Conservation (phyloP, 352 stramenopile species). For the Pythium insidiosum region DNA sequence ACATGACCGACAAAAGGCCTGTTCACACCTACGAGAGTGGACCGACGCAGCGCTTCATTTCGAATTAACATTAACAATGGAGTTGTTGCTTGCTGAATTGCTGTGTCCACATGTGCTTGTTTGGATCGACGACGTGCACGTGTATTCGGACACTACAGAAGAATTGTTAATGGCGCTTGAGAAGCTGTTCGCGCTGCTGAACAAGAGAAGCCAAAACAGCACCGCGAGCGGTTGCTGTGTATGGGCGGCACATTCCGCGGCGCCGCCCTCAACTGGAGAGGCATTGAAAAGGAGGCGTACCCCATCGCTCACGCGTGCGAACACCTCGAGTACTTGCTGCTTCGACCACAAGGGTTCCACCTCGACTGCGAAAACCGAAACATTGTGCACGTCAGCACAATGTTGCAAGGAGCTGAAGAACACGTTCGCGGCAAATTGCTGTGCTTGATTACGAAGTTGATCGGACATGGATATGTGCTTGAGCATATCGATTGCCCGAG, state of each 20-base stretch:
- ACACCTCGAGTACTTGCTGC: slow-evolving; percentile 14
- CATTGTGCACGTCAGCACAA: no score
- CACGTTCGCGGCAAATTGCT: slow-evolving; percentile 8
- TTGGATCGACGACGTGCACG: no score
- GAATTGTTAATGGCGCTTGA: slow-evolving; percentile 2
- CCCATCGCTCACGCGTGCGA: slow-evolving; percentile 13
- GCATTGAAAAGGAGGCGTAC: no score
- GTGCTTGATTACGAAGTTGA: slow-evolving; percentile 5
- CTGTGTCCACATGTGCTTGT: no score
- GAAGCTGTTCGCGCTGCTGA: slow-evolving; percentile 3
- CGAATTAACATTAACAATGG: no score
- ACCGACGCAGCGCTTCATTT: no score
- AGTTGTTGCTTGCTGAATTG: no score
- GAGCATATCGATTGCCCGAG: slow-evolving; percentile 6
- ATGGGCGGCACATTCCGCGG: no score
- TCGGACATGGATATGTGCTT: slow-evolving; percentile 1
- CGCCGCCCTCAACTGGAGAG: no score
- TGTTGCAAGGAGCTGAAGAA: slow-evolving; percentile 10
- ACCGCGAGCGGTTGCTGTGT: no score
- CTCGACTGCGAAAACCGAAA: slow-evolving; percentile 16
- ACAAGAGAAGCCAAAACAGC: no score
- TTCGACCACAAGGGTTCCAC: slow-evolving; percentile 10
- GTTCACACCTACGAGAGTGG: no score
- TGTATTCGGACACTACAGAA: slow-evolving; percentile 8
- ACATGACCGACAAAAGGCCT: slow-evolving; percentile 27